Conservation (phyloP, 305 asterid genomes). For the Fraxinus floribunda region DNA sequence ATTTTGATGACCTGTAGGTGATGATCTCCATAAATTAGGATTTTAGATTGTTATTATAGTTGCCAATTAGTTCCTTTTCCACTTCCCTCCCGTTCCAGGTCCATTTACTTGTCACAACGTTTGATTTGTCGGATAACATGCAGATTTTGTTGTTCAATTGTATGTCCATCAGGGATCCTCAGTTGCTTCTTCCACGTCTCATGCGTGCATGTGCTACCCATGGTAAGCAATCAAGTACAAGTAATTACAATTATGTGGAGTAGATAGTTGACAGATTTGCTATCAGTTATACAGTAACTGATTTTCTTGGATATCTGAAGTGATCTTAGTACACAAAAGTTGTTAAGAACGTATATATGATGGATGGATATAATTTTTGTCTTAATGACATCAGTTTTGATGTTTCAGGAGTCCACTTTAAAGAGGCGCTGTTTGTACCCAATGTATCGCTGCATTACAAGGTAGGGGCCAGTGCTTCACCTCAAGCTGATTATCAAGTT, state of each 20-base stretch:
- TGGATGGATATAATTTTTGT: not conserved
- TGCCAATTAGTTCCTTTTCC: constrained; percentile 6
- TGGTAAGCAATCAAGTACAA: constrained; percentile 48
- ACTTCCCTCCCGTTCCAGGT: not conserved
- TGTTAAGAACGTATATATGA: constrained; percentile 8
- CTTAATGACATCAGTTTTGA: not conserved
- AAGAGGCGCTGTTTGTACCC: constrained; percentile 93
- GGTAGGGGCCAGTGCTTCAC: constrained; percentile 58
- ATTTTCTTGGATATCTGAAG: constrained; percentile 5
- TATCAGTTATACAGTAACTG: not conserved
- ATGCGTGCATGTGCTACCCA: constrained; percentile 66
- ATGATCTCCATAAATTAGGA: constrained; percentile 12
- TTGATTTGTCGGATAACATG: constrained; percentile 31
- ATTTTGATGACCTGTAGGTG: not conserved
- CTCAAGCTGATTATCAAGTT: constrained; percentile 58
- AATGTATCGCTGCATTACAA: constrained; percentile 83
- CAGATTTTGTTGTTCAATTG: constrained; percentile 98
- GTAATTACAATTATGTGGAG: constrained; percentile 2
- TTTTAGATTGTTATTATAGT: constrained; percentile 15
- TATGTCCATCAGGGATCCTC: constrained; percentile 97
- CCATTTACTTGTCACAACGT: not conserved
- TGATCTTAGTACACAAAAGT: constrained; percentile 6
- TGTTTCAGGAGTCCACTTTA: constrained; percentile 75
- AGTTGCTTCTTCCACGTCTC: constrained; percentile 82
- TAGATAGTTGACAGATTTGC: constrained; percentile 10